Evolutionary conservation across 2,329 filamentous ascomycete genomes (phyloP), one percentile per base, ranked within the genome.

Genomic region (Cladophialophora chaetospira): DNA sequence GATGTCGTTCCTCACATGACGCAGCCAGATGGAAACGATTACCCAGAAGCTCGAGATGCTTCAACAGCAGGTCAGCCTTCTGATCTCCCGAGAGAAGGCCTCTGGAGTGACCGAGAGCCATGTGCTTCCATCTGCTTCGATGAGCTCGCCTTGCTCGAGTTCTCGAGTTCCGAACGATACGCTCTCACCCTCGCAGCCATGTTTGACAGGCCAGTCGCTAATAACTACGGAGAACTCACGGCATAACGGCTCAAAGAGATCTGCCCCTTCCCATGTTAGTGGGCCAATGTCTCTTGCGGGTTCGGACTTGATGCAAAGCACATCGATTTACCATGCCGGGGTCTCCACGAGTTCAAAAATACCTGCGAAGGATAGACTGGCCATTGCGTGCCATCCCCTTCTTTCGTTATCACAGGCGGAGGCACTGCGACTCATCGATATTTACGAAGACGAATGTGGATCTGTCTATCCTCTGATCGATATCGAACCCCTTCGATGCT

Each of bases 361-460:
- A 21, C 13, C 53, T 45, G 3, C 36, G n/a, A 25, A 6, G 8
- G 45, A 36, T 21, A 28, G 28, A 51, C 36, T 56, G 8, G 53
- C 53, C 36, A 31, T 57, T 23, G 17, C 54, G 8, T 52, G 36
- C 31, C 47, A 52, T 28, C 54, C 54, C 3, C 54, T 57, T 21
- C 40, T 57, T 1, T 28, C 38, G 5, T 26, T 57, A 28, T 57
- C 54, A 19, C 36, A 35, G 28, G 38, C 28, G 21, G 54, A 57
- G 15, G 36, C 54, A 10, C 2, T 51, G 19, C 46, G 54, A 28
- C 29, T 57, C 5, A 51, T 57, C 21, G 54, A 52, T 52, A 15
- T 52, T 3, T 57, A 57, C 29, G 46, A 57, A 29, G 54, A 52
- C n/a, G 54, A 57, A 31, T 57, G 54, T 28, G 54, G 54, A 52